Evolutionary conservation across 495 filamentous ascomycete species (phyloP).

Genomic region (Penicillium salamii): DNA sequence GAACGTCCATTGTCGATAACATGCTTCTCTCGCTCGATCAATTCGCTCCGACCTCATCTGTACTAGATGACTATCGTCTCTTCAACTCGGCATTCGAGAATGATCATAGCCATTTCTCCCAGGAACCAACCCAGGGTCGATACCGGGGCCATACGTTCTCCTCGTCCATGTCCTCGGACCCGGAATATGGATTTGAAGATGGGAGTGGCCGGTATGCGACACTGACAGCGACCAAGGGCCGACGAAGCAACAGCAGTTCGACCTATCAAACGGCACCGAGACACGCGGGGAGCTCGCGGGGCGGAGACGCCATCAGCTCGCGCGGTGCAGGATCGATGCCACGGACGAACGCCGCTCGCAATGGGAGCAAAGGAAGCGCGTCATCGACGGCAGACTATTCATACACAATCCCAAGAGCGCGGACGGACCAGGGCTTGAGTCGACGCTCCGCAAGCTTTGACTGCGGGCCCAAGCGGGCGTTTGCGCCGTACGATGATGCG

Average conservation of each 20-base stretch:
- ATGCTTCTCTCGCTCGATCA: slow-evolving; percentile 89
- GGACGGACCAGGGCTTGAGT: slow-evolving; percentile 52
- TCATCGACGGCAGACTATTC: slow-evolving; percentile 68
- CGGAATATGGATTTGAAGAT: slow-evolving; percentile 67
- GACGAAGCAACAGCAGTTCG: slow-evolving; percentile 81
- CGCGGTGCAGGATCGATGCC: slow-evolving; percentile 24
- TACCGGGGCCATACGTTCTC: slow-evolving; percentile 60
- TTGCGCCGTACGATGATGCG: slow-evolving; percentile 26
- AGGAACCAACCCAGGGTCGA: slow-evolving; percentile 35
- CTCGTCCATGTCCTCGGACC: slow-evolving; percentile 73
- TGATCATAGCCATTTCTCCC: slow-evolving; percentile 26
- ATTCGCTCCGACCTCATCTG: slow-evolving; percentile 51
- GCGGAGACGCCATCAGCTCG: slow-evolving; percentile 38
- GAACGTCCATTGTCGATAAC: slow-evolving; percentile 87
- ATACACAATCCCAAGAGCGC: slow-evolving; percentile 39
- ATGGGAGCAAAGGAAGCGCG: slow-evolving; percentile 73
- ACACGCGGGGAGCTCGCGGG: slow-evolving; percentile 61
- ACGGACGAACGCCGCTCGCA: slow-evolving; percentile 36
- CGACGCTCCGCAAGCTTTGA: slow-evolving; percentile 79
- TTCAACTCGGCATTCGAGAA: slow-evolving; percentile 41
- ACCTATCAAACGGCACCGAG: slow-evolving; percentile 62
- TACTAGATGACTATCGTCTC: slow-evolving; percentile 41
- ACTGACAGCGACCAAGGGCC: slow-evolving; percentile 45
- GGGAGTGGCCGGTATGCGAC: slow-evolving; percentile 59
- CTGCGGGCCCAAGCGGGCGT: slow-evolving; percentile 46